Percentiles rank a stretch among this genome's conserved stretches.
Conservation (phyloP, 2,329 filamentous ascomycete species). For the Ascocoryne sarcoides region DNA sequence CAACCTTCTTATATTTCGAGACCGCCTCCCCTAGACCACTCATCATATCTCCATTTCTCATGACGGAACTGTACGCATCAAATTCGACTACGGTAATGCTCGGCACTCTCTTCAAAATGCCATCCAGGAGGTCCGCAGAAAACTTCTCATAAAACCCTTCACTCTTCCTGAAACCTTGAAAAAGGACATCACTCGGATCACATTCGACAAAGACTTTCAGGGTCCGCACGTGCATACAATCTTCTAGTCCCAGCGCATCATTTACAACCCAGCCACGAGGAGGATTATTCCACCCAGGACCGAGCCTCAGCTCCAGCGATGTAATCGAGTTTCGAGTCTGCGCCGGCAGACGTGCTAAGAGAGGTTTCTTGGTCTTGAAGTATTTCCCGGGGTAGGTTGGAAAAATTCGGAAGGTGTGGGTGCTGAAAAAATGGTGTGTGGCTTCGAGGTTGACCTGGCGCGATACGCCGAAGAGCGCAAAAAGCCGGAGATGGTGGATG, state of each 20-base stretch:
- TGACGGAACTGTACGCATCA: slow-evolving; percentile 59
- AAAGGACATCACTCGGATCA: slow-evolving; percentile 60
- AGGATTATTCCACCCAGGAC: slow-evolving; percentile 63
- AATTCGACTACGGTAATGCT: slow-evolving; percentile 53
- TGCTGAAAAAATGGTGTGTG: slow-evolving; percentile 56
- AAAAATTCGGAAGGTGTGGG: slow-evolving; percentile 56
- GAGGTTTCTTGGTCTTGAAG: slow-evolving; percentile 65
- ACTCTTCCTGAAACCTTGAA: slow-evolving; percentile 51
- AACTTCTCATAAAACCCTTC: slow-evolving; percentile 65
- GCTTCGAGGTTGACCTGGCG: slow-evolving; percentile 54
- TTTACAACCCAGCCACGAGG: slow-evolving; percentile 64
- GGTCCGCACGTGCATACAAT: slow-evolving; percentile 49
- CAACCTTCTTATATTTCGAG: slow-evolving; percentile 37
- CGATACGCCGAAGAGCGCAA: slow-evolving; percentile 53
- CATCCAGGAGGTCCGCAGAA: slow-evolving; percentile 45
- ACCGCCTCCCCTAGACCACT: slow-evolving; percentile 46
- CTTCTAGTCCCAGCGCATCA: slow-evolving; percentile 50
- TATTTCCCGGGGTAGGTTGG: slow-evolving; percentile 54
- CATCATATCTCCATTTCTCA: slow-evolving; percentile 57
- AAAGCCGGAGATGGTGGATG: slow-evolving; percentile 42
- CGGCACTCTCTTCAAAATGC: slow-evolving; percentile 48
- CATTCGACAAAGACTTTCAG: slow-evolving; percentile 63
- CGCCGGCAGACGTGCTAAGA: slow-evolving; percentile 56
- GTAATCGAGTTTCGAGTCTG: slow-evolving; percentile 52
- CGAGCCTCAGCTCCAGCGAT: slow-evolving; percentile 60